Percentiles rank a stretch among this genome's conserved stretches.
These are phyloP conservation scores for Staphylotrichum longicolle DNA, from an alignment of 495 filamentous ascomycete genomes.

Conservation along the genomic window DNA sequence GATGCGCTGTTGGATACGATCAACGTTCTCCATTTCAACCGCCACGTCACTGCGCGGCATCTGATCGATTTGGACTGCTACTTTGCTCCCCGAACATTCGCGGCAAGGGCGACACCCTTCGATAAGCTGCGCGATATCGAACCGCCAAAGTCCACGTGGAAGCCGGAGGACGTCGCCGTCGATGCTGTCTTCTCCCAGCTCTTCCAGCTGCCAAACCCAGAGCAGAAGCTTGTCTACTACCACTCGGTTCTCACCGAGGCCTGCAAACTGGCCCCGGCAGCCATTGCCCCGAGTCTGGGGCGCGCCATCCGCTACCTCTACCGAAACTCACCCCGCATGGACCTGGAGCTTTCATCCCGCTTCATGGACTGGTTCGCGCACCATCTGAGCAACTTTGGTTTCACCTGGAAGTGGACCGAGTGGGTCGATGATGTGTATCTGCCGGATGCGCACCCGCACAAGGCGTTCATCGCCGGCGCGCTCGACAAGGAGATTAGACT, in stretches of 20 bases:
- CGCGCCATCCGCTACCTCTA: constrained; percentile 92
- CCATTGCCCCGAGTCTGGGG: constrained; percentile 92
- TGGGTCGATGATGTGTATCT: constrained; percentile 88
- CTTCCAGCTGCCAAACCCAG: constrained; percentile 78
- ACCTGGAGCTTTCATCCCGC: constrained; percentile 79
- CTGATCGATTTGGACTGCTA: constrained; percentile 94
- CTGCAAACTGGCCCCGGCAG: constrained; percentile 91
- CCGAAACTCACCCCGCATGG: constrained; percentile 71
- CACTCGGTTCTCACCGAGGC: constrained; percentile 91
- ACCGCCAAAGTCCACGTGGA: constrained; percentile 77
- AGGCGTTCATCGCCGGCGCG: constrained; percentile 85
- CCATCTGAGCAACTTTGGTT: constrained; percentile 97
- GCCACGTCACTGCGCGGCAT: constrained; percentile 79
- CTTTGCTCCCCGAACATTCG: constrained; percentile 82
- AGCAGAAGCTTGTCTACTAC: constrained; percentile 95
- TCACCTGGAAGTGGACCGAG: constrained; percentile 99
- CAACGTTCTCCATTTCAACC: constrained; percentile 90
- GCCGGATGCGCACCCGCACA: constrained; percentile 74
- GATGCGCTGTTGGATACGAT: constrained; percentile 91
- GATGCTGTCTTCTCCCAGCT: constrained; percentile 96
- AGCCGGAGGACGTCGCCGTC: constrained; percentile 95
- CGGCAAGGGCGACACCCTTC: constrained; percentile 87
- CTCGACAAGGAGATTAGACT: constrained; percentile 97
- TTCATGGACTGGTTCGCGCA: constrained; percentile 99
- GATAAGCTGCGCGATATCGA: constrained; percentile 80